phyloP scores from a whole-genome alignment of 495 filamentous ascomycete genomes.

The Usnea hakonensis region DNA sequence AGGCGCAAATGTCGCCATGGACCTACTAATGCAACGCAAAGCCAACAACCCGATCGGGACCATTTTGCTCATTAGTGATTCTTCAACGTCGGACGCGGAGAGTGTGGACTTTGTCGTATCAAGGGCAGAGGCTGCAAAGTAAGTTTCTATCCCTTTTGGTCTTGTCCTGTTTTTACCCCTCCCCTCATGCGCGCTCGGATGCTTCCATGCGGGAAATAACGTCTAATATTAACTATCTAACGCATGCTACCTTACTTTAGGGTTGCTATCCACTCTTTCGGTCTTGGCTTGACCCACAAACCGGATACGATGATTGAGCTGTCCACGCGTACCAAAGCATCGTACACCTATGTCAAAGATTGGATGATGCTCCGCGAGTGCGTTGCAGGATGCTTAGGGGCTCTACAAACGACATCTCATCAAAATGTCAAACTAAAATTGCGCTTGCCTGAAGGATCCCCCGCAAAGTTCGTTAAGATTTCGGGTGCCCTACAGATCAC shows the following conservation, averaged over 20 bases:
- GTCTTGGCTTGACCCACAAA: conserved; percentile 93
- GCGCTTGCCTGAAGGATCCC: conserved; percentile 88
- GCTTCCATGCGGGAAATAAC: conserved; percentile 3
- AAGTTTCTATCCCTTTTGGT: conserved; percentile 31
- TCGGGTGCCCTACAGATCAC: conserved; percentile 95
- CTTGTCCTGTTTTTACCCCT: not conserved
- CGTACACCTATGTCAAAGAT: conserved; percentile 97
- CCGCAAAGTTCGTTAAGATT: conserved; percentile 97
- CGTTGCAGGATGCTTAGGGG: conserved; percentile 86
- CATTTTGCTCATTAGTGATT: conserved; percentile 96
- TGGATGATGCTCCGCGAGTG: conserved; percentile 99
- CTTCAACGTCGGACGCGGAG: conserved; percentile 92
- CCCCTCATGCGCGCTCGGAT: conserved; percentile 15
- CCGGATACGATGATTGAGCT: conserved; percentile 98
- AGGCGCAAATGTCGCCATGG: conserved; percentile 97
- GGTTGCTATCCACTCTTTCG: conserved; percentile 94
- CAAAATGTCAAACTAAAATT: conserved; percentile 98
- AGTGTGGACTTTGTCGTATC: conserved; percentile 98
- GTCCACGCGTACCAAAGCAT: conserved; percentile 90
- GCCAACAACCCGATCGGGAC: conserved; percentile 93
- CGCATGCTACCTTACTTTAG: conserved; percentile 39
- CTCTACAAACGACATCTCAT: conserved; percentile 94
- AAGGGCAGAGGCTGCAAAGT: conserved; percentile 97
- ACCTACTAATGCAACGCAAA: conserved; percentile 95
- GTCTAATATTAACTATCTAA: not conserved